A percentile compares a stretch with the other conserved stretches of the same genome.
These are phyloP conservation scores for Inga laurina DNA, from an alignment of 306 rosid species.

Conservation along the genomic window DNA sequence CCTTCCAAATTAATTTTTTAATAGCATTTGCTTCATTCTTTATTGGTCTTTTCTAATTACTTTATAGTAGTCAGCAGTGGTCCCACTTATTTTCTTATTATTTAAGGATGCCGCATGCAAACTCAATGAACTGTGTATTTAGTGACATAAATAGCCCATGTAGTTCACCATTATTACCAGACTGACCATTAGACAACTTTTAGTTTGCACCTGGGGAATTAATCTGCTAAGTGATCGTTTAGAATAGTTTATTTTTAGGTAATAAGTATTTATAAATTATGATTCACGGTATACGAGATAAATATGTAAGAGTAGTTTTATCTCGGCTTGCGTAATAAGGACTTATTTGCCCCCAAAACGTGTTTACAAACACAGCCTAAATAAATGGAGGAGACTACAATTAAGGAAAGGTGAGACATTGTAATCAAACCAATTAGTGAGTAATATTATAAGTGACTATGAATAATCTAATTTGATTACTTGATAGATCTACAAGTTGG, in stretches of 20 bases:
- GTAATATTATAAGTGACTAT: conserved; percentile 3
- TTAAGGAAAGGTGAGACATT: conserved; percentile 40
- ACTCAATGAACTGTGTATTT: conserved; percentile 25
- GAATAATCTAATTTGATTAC: not conserved
- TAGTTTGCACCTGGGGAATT: too few species aligned
- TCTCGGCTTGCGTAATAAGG: not conserved
- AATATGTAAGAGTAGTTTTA: too few species aligned
- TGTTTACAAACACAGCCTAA: too few species aligned
- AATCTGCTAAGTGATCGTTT: too few species aligned
- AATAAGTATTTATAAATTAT: too few species aligned
- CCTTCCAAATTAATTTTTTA: conserved; percentile 42
- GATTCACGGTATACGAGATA: too few species aligned
- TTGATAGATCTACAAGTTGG: not conserved
- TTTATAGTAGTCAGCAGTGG: conserved; percentile 38
- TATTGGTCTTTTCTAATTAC: conserved; percentile 10
- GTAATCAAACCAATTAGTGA: conserved; percentile 26
- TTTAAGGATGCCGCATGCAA: conserved; percentile 35
- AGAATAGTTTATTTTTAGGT: too few species aligned
- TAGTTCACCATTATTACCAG: conserved; percentile 26
- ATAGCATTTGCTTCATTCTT: conserved; percentile 10
- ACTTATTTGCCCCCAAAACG: too few species aligned
- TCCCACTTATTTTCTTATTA: conserved; percentile 19
- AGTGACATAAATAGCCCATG: conserved; percentile 18
- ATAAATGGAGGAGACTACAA: not conserved
- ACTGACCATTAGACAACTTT: not conserved